Conservation (phyloP, 78 protist genomes). For the Planoprotostelium fungivorum region DNA sequence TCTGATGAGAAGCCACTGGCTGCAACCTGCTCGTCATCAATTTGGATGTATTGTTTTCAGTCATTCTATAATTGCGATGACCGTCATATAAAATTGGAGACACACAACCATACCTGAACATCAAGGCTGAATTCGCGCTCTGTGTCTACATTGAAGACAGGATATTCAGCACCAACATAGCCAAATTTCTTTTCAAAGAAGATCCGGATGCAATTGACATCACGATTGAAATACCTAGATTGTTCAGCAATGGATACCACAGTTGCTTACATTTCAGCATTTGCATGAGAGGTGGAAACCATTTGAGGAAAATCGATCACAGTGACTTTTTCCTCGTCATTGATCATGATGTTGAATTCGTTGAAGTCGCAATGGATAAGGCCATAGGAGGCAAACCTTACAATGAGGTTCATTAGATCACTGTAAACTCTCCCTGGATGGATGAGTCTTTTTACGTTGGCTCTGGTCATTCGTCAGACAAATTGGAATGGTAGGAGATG, state of each 20-base stretch:
- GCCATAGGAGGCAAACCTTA: conserved; percentile 83
- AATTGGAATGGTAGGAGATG: not conserved
- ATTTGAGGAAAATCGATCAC: conserved; percentile 99
- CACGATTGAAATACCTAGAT: conserved; percentile 93
- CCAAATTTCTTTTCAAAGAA: conserved; percentile 73
- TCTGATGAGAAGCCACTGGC: not conserved
- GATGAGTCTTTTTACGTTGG: conserved; percentile 43
- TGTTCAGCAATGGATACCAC: too few relatives aligned
- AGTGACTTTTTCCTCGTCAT: conserved; percentile 72
- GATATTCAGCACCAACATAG: conserved; percentile 17
- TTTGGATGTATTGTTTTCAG: not conserved
- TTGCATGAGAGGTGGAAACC: conserved; percentile 88
- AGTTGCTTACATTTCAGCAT: conserved; percentile 86
- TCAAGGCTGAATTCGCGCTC: not conserved
- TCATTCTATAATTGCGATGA: conserved; percentile 10
- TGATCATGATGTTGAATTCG: conserved; percentile 93
- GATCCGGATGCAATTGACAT: conserved; percentile 76
- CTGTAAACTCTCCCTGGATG: conserved; percentile 69
- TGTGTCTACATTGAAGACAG: not conserved
- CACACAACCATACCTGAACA: not conserved
- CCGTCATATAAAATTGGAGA: not conserved
- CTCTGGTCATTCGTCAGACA: not conserved
- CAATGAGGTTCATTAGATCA: conserved; percentile 73
- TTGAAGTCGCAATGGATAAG: conserved; percentile 99
- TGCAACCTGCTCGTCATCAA: conserved; percentile 15